Evolutionary conservation across 1,139 yeast species (phyloP), one percentile per base, ranked within the genome.

Genomic region (Debaryomyces singareniensis): DNA sequence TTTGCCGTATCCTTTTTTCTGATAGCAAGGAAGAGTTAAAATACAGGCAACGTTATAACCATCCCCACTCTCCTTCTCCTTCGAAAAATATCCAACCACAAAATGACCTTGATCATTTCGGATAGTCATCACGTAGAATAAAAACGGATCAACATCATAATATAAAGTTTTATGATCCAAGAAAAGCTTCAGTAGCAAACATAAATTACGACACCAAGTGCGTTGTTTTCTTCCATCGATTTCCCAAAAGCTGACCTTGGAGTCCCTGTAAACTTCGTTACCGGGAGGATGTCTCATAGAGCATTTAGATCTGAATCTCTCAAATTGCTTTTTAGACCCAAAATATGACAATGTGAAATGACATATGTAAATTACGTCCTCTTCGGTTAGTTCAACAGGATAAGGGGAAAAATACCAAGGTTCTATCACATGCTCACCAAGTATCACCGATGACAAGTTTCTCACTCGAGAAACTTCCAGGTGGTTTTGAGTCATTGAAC

Each of bases 381-480:
- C 93, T 44, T 89, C 97, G 0, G 96, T 87, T 34, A 87, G 69
- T 51, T 91, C 98, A 11, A 86, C 70, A 0, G 99, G 99, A 52
- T 93, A 91, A 0, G 99, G 97, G 2, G 96, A 84, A 50, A 93
- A 91, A 57, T 91, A 93, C 99, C 99, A 91, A 2, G 99, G 98
- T 51, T 91, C 99, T 29, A 93, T 85, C 39, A 84, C 84, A 54
- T 79, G 87, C 39, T 82, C 84, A 1, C 98, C 99, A 58, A 91
- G 76, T 4, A 86, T 80, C 3, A 91, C 73, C 28, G 75, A 68
- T 24, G 75, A 68, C 40, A 93, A 67, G 51, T 91, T 91, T 44
- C 97, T 71, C 27, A 91, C 96, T 36, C 95, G 69, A 0, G 97
- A 87, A 15, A 91, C 86, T 49, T 91, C 98, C 49, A 78, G 80